Evolutionary conservation across 2,329 filamentous ascomycete species (phyloP).

Genomic region (Cyclaneusma minus): DNA sequence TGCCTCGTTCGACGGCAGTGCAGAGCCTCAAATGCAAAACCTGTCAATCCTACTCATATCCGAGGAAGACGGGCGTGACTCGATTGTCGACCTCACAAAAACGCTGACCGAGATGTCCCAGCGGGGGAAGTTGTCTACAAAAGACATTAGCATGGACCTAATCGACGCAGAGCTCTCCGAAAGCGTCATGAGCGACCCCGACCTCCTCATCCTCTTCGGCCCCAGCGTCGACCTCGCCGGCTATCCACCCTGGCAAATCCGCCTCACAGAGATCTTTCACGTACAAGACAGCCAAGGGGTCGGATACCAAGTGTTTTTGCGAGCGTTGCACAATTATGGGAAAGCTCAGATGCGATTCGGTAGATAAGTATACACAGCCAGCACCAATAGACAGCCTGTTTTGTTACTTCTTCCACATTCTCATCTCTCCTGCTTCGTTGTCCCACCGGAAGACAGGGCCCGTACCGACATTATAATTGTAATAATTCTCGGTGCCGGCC

Average conservation of each 20-base stretch:
- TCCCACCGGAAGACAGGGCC: conserved; percentile 59
- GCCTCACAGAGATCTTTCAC: conserved; percentile 85
- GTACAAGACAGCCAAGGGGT: conserved; percentile 65
- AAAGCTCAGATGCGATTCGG: conserved; percentile 82
- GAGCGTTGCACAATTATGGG: conserved; percentile 69
- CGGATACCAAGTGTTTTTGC: conserved; percentile 85
- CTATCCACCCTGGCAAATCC: conserved; percentile 93
- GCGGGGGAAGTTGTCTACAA: conserved; percentile 62
- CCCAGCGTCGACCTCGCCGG: conserved; percentile 72
- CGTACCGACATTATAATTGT: conserved; percentile 65
- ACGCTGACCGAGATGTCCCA: conserved; percentile 94
- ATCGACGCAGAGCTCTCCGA: conserved; percentile 77
- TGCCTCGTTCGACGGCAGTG: conserved; percentile 25
- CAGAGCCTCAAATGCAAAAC: no score
- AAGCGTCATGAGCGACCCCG: conserved; percentile 73
- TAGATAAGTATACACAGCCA: conserved; percentile 26
- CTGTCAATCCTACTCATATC: conserved; percentile 64
- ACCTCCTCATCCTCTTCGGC: conserved; percentile 76
- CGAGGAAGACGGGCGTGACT: conserved; percentile 77
- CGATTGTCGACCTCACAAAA: conserved; percentile 86
- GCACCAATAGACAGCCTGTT: no score
- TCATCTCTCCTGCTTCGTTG: conserved; percentile 28
- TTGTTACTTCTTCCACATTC: conserved; percentile 10
- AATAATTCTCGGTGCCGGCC: conserved; percentile 68
- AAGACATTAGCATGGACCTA: conserved; percentile 72